Evolutionary conservation across 129 eudicot species (phyloP), one percentile per base, ranked within the genome.

Genomic region (Logfia minima): DNA sequence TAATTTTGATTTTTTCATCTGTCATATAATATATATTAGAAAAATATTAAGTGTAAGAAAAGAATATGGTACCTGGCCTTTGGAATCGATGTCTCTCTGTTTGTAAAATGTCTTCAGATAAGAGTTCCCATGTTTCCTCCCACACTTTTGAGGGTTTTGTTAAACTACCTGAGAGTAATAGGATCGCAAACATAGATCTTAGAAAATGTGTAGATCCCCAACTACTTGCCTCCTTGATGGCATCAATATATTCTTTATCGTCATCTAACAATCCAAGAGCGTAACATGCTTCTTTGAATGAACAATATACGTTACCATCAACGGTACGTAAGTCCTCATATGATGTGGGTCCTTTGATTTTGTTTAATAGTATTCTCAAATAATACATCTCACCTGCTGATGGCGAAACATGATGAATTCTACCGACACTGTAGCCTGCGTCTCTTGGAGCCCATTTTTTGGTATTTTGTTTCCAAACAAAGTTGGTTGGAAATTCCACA

Each of bases 241-340:
- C 51, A 0, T 78, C 71, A 9, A 78, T 59, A 22, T 56, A 68
- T 32, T 78, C 63, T 8, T 39, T 56, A 14, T 70, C 77, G 1
- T 70, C 70, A 23, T 78, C 64, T 16, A 78, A 16, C 11, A 68
- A 39, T 5, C 71, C 82, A 11, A 70, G 26, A 4, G 82, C 43
- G 35, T 34, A 78, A 43, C 82, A 70, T 37, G 82, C 77, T 0
- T 70, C 77, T 59, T 59, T 69, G 6, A 58, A 70, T 0, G 77
- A 7, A 22, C 43, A 11, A 61, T 59, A 60, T 9, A 70, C 0
- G 1, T 13, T 10, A 5, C 71, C 70, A 69, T 60, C n/a, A 1
- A 70, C 13, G 0, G 71, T 70, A 4, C 4, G 58, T 68, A 1
- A 28, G n/a, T 9, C 61, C 74, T 77, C 75, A 29, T 2, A 77